These are phyloP conservation scores for Smallanthus sonchifolius DNA, from an alignment of 129 eudicot genomes.

Conservation along the genomic window DNA sequence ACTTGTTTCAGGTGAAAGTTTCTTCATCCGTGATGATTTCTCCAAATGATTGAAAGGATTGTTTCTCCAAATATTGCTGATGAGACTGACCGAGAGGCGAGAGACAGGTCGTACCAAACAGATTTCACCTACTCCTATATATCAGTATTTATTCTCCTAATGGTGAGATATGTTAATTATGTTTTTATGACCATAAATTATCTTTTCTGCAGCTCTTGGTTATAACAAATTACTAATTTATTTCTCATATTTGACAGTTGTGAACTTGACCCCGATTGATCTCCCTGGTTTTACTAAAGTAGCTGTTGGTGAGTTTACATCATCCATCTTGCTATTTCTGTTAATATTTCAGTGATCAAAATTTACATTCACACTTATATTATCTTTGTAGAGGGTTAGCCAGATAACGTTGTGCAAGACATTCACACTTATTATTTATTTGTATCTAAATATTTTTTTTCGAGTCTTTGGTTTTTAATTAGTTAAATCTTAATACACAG, in stretches of 20 bases:
- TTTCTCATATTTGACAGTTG: conserved; percentile 58
- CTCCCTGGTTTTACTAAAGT: conserved; percentile 98
- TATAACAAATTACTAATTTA: conserved; percentile 14
- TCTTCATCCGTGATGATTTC: too few species aligned
- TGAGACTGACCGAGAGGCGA: conserved; percentile 96
- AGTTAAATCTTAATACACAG: conserved; percentile 35
- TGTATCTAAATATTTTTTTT: conserved; percentile 4
- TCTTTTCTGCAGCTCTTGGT: conserved; percentile 5
- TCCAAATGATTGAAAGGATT: too few species aligned
- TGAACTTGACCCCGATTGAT: conserved; percentile 89
- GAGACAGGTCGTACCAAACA: conserved; percentile 84
- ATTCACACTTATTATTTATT: conserved; percentile 25
- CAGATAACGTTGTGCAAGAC: conserved; percentile 75
- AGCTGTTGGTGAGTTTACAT: conserved; percentile 77
- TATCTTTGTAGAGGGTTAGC: conserved; percentile 65
- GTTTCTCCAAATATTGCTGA: too few species aligned
- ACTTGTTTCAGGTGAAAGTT: too few species aligned
- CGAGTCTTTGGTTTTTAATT: neutral
- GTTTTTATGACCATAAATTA: conserved; percentile 2
- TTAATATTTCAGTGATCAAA: neutral
- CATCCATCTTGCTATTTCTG: conserved; percentile 5
- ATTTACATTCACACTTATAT: neutral
- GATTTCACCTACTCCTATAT: conserved; percentile 88
- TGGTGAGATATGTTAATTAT: conserved; percentile 53
- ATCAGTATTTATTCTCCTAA: conserved; percentile 92